Base-by-base conservation (phyloP, 225 moss, liverwort and hornwort genomes). In the Antitrichia curtipendula region DNA sequence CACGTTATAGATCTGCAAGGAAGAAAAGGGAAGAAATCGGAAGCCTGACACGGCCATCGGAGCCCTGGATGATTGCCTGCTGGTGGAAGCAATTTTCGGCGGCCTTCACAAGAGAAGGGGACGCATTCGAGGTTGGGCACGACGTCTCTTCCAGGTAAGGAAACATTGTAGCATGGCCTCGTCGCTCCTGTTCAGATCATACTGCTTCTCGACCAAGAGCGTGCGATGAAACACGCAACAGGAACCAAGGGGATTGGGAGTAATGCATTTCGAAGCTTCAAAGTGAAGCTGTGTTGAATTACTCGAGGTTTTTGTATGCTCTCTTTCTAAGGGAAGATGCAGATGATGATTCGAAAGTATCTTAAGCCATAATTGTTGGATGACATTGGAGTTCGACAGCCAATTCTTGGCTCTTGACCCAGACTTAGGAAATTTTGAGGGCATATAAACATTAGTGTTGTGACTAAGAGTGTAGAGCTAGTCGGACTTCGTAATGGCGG, bases 141-240 rank as follows among this genome's bases (percentile, higher is more conserved):
- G 52, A 87, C 89, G 87, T 87, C 90, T 73, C 75, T 78, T 89
- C 82, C 90, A 92, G 92, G 92, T 92, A 90, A 89, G 87, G 49
- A 34, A 71, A 61, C 36, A 49, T 82, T 36, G 49, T 81, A 47
- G 34, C 49, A 16, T 81, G 49, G 15, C 36, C 34, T 62, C 34
- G 86, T 82, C 82, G 87, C 77, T 81, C 60, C 34, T 82, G 72
- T 58, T 79, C 23, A 29, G 72, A 43, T 73, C 79, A 23, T 57
- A 41, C 78, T 69, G 32, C 53, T 62, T 57, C 82, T 72, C 84
- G 69, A 50, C 89, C 76, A 63, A 57, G 81, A 69, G 53, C 65
- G 43, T 66, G 79, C 83, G 73, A 90, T 92, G 90, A 88, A 90
- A 84, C 80, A 62, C 83, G 82, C 87, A 18, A 40, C 89, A 62